Percentiles rank a stretch among this genome's conserved stretches.
phyloP scores from a whole-genome alignment of 805 yeast genomes.

The Candida parachauliodes region DNA sequence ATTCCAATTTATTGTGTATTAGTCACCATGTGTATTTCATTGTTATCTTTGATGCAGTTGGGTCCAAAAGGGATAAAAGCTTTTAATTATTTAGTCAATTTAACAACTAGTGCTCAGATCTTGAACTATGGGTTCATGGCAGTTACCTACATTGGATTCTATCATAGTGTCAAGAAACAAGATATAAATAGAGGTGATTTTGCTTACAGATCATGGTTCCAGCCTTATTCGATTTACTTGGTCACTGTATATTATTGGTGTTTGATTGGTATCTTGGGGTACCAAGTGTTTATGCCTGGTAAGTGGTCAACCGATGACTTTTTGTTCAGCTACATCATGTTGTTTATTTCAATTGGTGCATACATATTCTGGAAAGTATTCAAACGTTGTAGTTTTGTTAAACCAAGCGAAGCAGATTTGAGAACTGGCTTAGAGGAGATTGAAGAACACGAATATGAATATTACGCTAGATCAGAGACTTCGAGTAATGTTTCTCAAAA shows the following conservation, averaged over 20 bases:
- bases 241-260: constrained; percentile 20
- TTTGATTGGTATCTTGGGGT: constrained; percentile 63
- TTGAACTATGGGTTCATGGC: constrained; percentile 46
- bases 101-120: constrained; percentile 39
- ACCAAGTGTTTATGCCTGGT: constrained; percentile 65
- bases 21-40: constrained; percentile 16
- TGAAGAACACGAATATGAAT: constrained; percentile 31
- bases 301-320: constrained; percentile 45
- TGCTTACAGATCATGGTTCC: constrained; percentile 17
- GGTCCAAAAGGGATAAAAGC: constrained; percentile 24
- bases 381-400: constrained; percentile 29
- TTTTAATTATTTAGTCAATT: constrained; percentile 36
- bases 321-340: constrained; percentile 68
- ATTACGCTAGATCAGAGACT: constrained; percentile 12
- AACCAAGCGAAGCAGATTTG: constrained; percentile 30
- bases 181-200: constrained; percentile 28
- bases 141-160: constrained; percentile 41
- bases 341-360: constrained; percentile 29
- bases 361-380: constrained; percentile 30
- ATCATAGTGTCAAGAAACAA: constrained; percentile 29
- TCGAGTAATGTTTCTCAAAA: neutral
- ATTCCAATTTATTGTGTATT: constrained; percentile 30
- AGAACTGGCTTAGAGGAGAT: constrained; percentile 31
- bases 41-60: constrained; percentile 29
- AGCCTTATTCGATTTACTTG: constrained; percentile 25